These are phyloP conservation scores for Mucor piriformis DNA, from an alignment of 371 early-diverging fungal genomes.

Conservation along the genomic window DNA sequence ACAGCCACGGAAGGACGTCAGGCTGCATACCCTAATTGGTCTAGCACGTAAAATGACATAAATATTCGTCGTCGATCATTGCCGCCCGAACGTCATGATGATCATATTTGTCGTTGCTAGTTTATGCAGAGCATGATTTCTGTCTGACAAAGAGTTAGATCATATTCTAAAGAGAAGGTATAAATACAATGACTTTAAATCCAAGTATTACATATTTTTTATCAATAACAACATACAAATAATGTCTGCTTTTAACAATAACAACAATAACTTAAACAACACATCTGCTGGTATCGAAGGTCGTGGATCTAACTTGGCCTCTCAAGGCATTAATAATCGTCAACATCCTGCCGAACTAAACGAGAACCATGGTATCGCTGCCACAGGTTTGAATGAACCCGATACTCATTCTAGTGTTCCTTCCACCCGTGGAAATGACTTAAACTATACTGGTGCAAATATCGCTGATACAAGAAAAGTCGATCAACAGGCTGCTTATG, in stretches of 20 bases:
- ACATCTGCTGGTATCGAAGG: not conserved
- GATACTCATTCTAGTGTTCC: constrained; percentile 4
- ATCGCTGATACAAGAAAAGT: constrained; percentile 9
- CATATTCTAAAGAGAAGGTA: no score
- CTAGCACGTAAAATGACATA: no score
- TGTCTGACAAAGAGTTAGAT: no score
- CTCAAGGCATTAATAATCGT: not conserved
- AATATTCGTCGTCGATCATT: no score
- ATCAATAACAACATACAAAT: not conserved
- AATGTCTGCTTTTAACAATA: constrained; percentile 5
- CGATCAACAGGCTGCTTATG: constrained; percentile 8
- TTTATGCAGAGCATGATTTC: no score
- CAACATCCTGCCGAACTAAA: constrained; percentile 14
- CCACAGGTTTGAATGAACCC: constrained; percentile 22
- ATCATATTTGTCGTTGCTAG: no score
- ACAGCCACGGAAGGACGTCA: no score
- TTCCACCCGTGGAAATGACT: not conserved
- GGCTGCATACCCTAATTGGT: no score
- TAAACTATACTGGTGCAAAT: constrained; percentile 18
- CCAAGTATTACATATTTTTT: not conserved
- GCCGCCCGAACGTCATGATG: no score
- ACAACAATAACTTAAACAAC: constrained; percentile 2
- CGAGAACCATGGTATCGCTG: constrained; percentile 35
- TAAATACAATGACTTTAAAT: not conserved
- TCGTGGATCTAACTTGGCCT: not conserved